Base-by-base conservation (phyloP, 2,329 filamentous ascomycete genomes). In the Fonsecaea erecta region DNA sequence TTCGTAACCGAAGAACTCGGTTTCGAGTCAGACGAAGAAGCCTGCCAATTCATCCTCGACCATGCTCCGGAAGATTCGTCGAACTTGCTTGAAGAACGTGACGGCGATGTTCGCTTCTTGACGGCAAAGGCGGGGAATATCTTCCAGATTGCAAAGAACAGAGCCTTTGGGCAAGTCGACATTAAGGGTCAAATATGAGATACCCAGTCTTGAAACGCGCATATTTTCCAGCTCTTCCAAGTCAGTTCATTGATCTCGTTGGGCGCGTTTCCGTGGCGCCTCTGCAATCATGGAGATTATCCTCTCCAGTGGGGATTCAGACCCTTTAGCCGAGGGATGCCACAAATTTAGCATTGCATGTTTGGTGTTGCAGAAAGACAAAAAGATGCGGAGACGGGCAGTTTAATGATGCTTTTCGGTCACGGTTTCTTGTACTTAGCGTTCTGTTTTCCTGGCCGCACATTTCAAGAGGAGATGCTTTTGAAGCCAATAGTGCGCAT, bases 1-100 rank as follows among this genome's bases (percentile, higher is more conserved):
- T 97, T 96, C 81, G 86, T 99, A 74, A 96, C 93, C 65, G 92
- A 97, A 79, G 94, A 98, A 79, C 90, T 99, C 74, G 93, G 91
- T 57, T 99, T 99, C 77, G 93, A 97, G 78, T 93, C 91, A 65
- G 93, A 97, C 80, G 86, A 90, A 75, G 92, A 96, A 80, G 93
- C 93, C 69, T 90, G 90, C 67, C 90, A 95, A 76, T 99, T 98
- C 78, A 87, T 99, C 75, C 88, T 91, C 74, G 90, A 96, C 70
- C 83, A 95, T 74, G 85, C 89, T 71, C 91, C 90, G 59, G 86
- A 92, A 77, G 68, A 70, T 14, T 63, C 63, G 5, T 56, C 67
- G 26, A 81, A 89, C 40, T 82, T 96, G 40, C 85, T 98, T 70
- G 86, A 93, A 77, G 89, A 95, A 76, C 88, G 88, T 69, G 84